These are phyloP conservation scores for Carex kokanica DNA, from an alignment of 176 grass and related monocot species.

Conservation along the genomic window DNA sequence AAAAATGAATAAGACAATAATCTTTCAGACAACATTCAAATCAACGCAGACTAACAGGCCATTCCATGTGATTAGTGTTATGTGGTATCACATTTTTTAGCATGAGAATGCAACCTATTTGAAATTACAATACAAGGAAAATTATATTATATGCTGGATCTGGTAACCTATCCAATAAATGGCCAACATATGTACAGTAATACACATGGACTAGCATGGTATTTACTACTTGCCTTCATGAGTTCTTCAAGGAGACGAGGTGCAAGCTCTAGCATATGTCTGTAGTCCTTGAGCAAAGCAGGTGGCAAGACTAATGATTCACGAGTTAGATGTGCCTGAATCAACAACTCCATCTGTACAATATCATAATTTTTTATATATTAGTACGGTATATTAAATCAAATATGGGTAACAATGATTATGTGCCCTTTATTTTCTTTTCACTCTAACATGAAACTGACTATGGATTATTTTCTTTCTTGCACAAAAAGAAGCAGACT, in stretches of 20 bases:
- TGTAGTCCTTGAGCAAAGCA: slow-evolving; percentile 75
- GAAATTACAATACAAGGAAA: neutral
- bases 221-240: slow-evolving; percentile 60
- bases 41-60: neutral
- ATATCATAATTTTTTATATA: slow-evolving; percentile 13
- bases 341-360: slow-evolving; percentile 85
- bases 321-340: slow-evolving; percentile 88
- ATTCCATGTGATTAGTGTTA: neutral
- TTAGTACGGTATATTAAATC: neutral
- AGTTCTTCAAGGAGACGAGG: slow-evolving; percentile 95
- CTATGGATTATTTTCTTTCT: neutral
- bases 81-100: neutral
- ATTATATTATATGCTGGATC: neutral
- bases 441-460: neutral
- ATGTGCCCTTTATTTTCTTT: neutral
- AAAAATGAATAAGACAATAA: neutral
- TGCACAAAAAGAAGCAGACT: neutral
- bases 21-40: neutral
- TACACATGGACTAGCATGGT: neutral
- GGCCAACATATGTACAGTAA: neutral
- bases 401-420: neutral
- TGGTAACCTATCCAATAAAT: neutral
- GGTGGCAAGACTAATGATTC: slow-evolving; percentile 58
- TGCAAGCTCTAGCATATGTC: slow-evolving; percentile 96
- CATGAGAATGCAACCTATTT: neutral